Percentiles rank a stretch among this genome's conserved stretches.
Conservation (phyloP, 148 eudicot species). For the Nepenthes gracilis region DNA sequence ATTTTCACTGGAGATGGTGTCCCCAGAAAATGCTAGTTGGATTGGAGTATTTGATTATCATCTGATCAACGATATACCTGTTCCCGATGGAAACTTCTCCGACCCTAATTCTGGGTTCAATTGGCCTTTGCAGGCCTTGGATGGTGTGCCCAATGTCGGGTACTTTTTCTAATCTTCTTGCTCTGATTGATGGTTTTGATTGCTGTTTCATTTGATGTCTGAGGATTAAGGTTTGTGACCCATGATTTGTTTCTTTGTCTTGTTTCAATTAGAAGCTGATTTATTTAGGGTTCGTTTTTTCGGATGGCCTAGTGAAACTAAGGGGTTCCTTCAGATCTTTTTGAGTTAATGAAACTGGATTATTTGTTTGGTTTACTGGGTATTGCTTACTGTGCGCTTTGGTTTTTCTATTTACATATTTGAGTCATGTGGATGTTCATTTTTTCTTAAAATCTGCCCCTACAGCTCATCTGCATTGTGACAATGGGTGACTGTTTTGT, state of each 20-base stretch:
- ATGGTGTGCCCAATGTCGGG: constrained; percentile 45
- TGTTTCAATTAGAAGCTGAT: not conserved
- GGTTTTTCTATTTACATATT: no score
- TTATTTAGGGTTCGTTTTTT: not conserved
- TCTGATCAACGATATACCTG: constrained; percentile 39
- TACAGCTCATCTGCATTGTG: no score
- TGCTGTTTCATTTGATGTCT: not conserved
- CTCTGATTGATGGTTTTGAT: not conserved
- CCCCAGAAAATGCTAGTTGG: constrained; percentile 61
- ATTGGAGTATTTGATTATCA: constrained; percentile 33
- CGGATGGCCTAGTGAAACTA: not conserved
- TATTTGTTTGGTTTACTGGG: no score
- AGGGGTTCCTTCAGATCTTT: no score
- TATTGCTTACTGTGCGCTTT: no score
- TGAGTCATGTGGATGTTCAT: no score
- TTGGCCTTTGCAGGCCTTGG: constrained; percentile 48
- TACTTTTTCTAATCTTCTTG: constrained; percentile 4
- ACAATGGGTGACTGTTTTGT: no score
- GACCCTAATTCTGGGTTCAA: constrained; percentile 35
- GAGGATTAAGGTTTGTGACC: constrained; percentile 10
- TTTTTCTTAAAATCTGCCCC: no score
- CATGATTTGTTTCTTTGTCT: constrained; percentile 5
- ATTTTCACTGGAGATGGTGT: constrained; percentile 33
- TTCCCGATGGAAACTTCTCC: constrained; percentile 35
- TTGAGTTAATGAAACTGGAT: no score